Evolutionary conservation across 2,329 filamentous ascomycete genomes (phyloP), one percentile per base, ranked within the genome.

Genomic region (Phyllosticta citriasiana): DNA sequence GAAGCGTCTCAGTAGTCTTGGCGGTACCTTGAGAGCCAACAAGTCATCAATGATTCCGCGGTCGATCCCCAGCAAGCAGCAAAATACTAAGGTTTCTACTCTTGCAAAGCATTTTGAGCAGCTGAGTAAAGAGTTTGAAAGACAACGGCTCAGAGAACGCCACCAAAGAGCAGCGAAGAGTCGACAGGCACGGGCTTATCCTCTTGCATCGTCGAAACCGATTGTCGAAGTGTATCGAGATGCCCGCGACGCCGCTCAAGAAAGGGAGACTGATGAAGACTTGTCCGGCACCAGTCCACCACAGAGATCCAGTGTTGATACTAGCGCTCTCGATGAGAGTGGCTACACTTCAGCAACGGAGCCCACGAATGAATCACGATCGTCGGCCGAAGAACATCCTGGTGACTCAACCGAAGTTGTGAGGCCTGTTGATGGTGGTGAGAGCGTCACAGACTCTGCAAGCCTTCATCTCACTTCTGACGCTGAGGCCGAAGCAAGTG

Each of bases 141-240:
- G 93, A 68, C 93, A 99, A 74, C 84, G 94, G 53, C 84, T 95
- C 66, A 87, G 89, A 56, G 93, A 97, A 72, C 85, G 89, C 65
- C 88, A 87, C 68, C 88, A 91, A 71, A 81, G 90, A 63, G 89
- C 90, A 26, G 88, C 89, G 54, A 91, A 87, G 69, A 86, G 88
- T 70, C 82, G 84, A 53, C 84, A 85, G 71, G 89, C 90, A 14
- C 84, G 92, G 64, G 90, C 91, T 0, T 93, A 93, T 71, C 93
- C 94, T 22, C 84, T 94, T 65, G 90, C 91, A 51, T 92, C 91
- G 19, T 95, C 93, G n/a, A 94, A 92, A 68, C 92, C 94, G 6
- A 93, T 95, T 63, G 92, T 99, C 16, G 90, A 97, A 73, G 91
- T 99, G 8, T 99, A 97, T 71, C 88, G 89, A 66, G 91, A 96